These are phyloP conservation scores for Xylaria sp. DNA, from an alignment of 495 filamentous ascomycete genomes.

Conservation along the genomic window DNA sequence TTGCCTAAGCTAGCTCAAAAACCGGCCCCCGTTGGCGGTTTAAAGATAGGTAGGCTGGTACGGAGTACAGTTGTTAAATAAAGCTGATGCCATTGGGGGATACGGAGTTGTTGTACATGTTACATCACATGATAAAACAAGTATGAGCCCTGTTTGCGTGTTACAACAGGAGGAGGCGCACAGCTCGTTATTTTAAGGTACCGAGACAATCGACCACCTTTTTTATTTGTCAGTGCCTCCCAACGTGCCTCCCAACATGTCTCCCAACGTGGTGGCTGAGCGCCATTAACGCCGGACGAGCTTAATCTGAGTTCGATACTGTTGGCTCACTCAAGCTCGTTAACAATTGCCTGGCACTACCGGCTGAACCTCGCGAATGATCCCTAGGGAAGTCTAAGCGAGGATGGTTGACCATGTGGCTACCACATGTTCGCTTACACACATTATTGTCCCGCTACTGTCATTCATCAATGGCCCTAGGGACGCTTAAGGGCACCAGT, in stretches of 20 bases:
- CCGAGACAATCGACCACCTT: conserved; percentile 1
- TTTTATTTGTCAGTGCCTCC: background rate
- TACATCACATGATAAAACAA: conserved; percentile 1
- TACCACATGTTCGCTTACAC: conserved; percentile 5
- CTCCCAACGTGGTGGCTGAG: too few species aligned
- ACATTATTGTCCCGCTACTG: background rate
- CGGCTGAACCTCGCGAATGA: background rate
- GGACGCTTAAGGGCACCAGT: conserved; percentile 5
- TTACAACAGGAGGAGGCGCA: background rate
- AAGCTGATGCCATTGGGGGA: background rate
- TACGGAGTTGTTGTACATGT: conserved; percentile 6
- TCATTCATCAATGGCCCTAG: background rate
- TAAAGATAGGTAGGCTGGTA: background rate
- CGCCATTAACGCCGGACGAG: background rate
- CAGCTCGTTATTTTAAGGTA: background rate
- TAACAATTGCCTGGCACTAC: background rate
- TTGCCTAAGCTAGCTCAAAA: background rate
- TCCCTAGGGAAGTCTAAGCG: conserved; percentile 8
- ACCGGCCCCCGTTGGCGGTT: background rate
- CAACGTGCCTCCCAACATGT: too few species aligned
- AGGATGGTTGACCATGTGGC: conserved; percentile 3
- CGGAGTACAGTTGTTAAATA: background rate
- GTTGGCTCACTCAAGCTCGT: background rate
- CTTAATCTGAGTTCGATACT: background rate
- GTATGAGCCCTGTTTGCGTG: background rate